phyloP scores from a whole-genome alignment of 2,329 filamentous ascomycete species.

The Penicillium sp. region DNA sequence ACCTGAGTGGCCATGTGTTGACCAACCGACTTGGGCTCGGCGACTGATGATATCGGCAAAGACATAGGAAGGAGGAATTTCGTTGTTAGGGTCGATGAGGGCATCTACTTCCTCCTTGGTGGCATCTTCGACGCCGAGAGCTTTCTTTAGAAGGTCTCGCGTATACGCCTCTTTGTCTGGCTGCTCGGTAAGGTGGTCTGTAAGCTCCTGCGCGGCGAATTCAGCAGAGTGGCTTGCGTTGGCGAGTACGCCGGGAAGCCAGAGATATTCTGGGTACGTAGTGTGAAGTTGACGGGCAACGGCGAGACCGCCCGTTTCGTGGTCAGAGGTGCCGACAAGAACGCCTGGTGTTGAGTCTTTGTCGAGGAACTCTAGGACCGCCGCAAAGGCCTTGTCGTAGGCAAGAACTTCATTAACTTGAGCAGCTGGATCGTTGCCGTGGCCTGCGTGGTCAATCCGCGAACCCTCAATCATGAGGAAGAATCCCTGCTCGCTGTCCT shows the following conservation, averaged over 20 bases:
- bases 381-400: constrained; percentile 84
- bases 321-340: constrained; percentile 89
- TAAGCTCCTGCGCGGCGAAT: constrained; percentile 68
- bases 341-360: constrained; percentile 73
- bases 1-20: constrained; percentile 84
- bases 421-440: constrained; percentile 80
- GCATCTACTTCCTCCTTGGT: constrained; percentile 71
- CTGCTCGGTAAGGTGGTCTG: constrained; percentile 58
- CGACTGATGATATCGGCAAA: constrained; percentile 88
- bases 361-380: constrained; percentile 83
- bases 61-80: constrained; percentile 60
- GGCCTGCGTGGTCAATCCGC: constrained; percentile 92
- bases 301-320: constrained; percentile 90
- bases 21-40: constrained; percentile 90
- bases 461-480: constrained; percentile 99
- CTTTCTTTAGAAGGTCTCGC: constrained; percentile 68
- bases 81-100: constrained; percentile 63
- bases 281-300: constrained; percentile 73
- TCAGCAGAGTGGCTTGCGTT: constrained; percentile 79
- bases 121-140: constrained; percentile 78
- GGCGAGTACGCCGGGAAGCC: constrained; percentile 82
- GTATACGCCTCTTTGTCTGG: constrained; percentile 63
- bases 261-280: constrained; percentile 71
- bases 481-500: constrained; percentile 86
- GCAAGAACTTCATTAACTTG: constrained; percentile 93